These are phyloP conservation scores for Luffa acutangula DNA, from an alignment of 306 rosid species.

Conservation along the genomic window DNA sequence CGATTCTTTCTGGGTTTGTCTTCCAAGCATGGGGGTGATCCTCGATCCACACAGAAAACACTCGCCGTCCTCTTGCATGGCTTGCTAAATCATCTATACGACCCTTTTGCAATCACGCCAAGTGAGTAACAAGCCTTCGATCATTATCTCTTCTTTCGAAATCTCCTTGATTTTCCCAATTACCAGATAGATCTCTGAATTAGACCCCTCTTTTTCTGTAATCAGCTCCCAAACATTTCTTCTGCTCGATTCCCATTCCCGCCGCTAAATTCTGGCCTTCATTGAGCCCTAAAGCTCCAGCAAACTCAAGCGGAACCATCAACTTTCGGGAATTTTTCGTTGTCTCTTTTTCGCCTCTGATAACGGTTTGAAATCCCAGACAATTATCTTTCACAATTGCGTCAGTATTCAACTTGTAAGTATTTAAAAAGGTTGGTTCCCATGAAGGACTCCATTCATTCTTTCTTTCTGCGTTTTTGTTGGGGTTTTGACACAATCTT, in stretches of 20 bases:
- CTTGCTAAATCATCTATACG: neutral
- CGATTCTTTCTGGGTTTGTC: neutral
- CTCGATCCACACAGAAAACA: neutral
- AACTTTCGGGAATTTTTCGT: too few species aligned
- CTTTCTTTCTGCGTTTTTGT: neutral
- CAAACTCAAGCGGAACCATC: too few species aligned
- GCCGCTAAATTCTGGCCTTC: neutral
- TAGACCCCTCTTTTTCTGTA: neutral
- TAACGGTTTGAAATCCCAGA: too few species aligned
- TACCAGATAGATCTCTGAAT: neutral
- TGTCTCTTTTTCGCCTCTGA: too few species aligned
- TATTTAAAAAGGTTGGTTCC: too few species aligned
- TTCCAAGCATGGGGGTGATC: neutral
- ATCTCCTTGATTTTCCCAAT: neutral
- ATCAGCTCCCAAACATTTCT: neutral
- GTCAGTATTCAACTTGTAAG: too few species aligned
- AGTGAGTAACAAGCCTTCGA: neutral
- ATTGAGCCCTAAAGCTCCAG: neutral
- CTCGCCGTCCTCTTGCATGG: neutral
- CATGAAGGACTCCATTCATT: neutral
- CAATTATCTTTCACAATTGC: too few species aligned
- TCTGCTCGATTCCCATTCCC: neutral
- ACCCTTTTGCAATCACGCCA: neutral
- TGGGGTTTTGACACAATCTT: neutral
- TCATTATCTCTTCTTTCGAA: neutral